Base-by-base conservation (phyloP, 371 early-diverging fungal species). In the Mucor circinelloides region DNA sequence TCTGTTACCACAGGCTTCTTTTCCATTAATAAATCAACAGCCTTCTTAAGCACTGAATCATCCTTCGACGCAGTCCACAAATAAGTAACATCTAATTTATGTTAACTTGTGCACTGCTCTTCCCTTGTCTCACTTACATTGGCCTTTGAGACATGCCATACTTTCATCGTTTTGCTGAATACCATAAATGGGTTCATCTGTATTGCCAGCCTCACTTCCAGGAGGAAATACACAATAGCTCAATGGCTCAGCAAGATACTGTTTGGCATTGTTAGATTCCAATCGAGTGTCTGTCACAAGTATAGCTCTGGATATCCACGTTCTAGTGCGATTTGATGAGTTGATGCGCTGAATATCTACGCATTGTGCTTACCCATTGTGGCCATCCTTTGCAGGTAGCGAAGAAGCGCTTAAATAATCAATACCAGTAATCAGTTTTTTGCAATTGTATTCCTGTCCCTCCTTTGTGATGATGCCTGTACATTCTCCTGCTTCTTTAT, bases 191-290 rank as follows among this genome's bases (percentile, higher is more conserved):
- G 85, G 85, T 15, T 81, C 69, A 28, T 74, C 71, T 38, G 78
- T 66, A 62, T 82, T 75, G 21, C 77, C 74, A 19, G 60, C 72
- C 28, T 71, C 66, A 23, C 72, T 67, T 44, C 75, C 77, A 38
- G 90, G 85, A 13, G 90, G 87, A 63, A 89, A 84, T 57, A 90
- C 80, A n/a, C 88, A 82, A 54, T 87, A 79, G 61, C 76, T 76
- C 19, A 88, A 34, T 1, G 57, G 58, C n/a, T 70, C 76, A 19
- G 54, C 57, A 12, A 69, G 42, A 54, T 48, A 63, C 46, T 73
- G 50, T 63, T 85, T 72, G 3, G 66, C 71, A 27, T 73, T 75
- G n/a, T 72, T 66, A 7, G 84, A 6, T 1, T 36, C 69, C 4
- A 87, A 72, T 0, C 76, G 73, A 10, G 56, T 70, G 48, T 85